phyloP scores from a whole-genome alignment of 495 filamentous ascomycete genomes.

The Penicillium cataractarum region DNA sequence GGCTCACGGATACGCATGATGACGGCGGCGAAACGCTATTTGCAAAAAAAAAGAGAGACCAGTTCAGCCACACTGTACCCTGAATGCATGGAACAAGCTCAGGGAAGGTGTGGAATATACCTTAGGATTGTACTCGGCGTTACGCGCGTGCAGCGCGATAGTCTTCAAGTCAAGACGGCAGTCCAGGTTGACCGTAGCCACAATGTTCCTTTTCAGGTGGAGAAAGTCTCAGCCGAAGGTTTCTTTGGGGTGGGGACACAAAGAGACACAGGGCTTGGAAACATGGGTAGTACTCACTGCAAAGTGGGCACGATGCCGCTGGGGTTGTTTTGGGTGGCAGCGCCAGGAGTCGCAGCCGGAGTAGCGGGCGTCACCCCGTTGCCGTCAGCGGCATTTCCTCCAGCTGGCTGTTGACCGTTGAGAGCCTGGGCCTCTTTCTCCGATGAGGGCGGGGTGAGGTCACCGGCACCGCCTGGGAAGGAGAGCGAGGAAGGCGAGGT shows the following conservation, averaged over 20 bases:
- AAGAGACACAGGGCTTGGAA: conserved; percentile 43
- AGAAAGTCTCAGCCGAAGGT: conserved; percentile 55
- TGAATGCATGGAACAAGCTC: conserved; percentile 39
- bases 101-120: conserved; percentile 60
- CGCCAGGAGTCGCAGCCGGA: conserved; percentile 85
- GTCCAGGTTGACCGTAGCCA: conserved; percentile 98
- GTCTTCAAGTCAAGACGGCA: conserved; percentile 98
- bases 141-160: conserved; percentile 96
- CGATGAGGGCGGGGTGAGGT: conserved; percentile 75
- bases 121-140: conserved; percentile 98
- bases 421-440: conserved; percentile 62
- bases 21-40: conserved; percentile 97
- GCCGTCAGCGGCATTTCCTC: conserved; percentile 64
- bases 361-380: conserved; percentile 94
- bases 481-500: conserved; percentile 87
- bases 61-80: conserved; percentile 53
- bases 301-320: conserved; percentile 95
- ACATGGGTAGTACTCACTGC: conserved; percentile 79
- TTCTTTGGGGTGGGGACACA: conserved; percentile 34
- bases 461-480: conserved; percentile 80
- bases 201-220: conserved; percentile 87
- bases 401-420: conserved; percentile 61
- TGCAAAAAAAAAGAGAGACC: conserved; percentile 41
- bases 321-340: conserved; percentile 81
- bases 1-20: conserved; percentile 99